Conservation (phyloP, 2,329 filamentous ascomycete species). For the Microdochium trichocladiopsis region DNA sequence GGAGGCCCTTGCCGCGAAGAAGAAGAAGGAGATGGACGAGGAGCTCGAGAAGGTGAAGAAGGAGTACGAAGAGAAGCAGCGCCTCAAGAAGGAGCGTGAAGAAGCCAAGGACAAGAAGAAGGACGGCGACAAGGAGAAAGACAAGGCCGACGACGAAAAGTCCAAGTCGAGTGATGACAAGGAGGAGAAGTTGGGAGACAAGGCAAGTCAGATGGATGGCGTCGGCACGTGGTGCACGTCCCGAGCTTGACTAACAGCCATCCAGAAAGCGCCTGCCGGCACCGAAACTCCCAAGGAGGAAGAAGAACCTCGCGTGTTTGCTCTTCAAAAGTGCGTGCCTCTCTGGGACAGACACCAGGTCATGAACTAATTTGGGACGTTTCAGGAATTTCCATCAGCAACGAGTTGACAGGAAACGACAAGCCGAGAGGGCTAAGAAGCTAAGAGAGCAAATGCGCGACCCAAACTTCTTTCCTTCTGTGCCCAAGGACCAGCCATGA, state of each 20-base stretch:
- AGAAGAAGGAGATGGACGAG: conserved; percentile 58
- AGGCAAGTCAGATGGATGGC: conserved; percentile 24
- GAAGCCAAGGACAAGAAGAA: conserved; percentile 48
- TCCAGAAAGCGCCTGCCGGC: neutral
- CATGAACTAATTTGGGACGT: neutral
- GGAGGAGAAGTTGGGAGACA: conserved; percentile 26
- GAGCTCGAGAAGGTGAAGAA: conserved; percentile 62
- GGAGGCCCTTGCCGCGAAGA: conserved; percentile 55
- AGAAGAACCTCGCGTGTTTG: conserved; percentile 73
- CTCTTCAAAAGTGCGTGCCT: conserved; percentile 62
- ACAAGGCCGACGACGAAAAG: conserved; percentile 32
- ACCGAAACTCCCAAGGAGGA: conserved; percentile 34
- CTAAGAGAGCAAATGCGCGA: conserved; percentile 76
- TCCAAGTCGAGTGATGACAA: conserved; percentile 36
- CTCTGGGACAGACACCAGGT: neutral
- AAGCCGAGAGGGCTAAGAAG: conserved; percentile 70
- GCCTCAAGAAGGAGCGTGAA: conserved; percentile 62
- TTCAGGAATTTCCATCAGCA: conserved; percentile 77
- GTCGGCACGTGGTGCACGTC: too few relatives aligned
- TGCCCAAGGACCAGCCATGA: conserved; percentile 46
- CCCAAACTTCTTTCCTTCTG: conserved; percentile 76
- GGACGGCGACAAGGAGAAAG: conserved; percentile 37
- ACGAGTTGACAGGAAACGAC: conserved; percentile 70
- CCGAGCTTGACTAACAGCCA: neutral
- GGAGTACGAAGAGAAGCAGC: conserved; percentile 69